Evolutionary conservation across 345 rosid species (phyloP).

Genomic region (thale cress (Arabidopsis thaliana)): TAIR10.1 NC_003074.8:6103501-6104000

Average conservation of each 20-base stretch:
- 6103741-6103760: slow-evolving; percentile 82
- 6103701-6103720: slow-evolving; percentile 14
- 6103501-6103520: slow-evolving; percentile 10
- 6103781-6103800: slow-evolving; percentile 81
- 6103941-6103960: background rate
- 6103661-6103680: slow-evolving; percentile 57
- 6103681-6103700: slow-evolving; percentile 9
- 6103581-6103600: slow-evolving; percentile 77
- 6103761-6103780: slow-evolving; percentile 75
- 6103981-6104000: slow-evolving; percentile 54
- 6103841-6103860: slow-evolving; percentile 66
- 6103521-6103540: slow-evolving; percentile 47
- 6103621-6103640: slow-evolving; percentile 70
- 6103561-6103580: slow-evolving; percentile 65
- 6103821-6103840: slow-evolving; percentile 77
- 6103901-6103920: slow-evolving; percentile 61
- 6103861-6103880: slow-evolving; percentile 87
- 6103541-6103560: slow-evolving; percentile 77
- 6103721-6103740: slow-evolving; percentile 11
- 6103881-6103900: slow-evolving; percentile 80
- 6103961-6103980: slow-evolving; percentile 6
- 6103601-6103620: slow-evolving; percentile 85
- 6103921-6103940: background rate
- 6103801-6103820: slow-evolving; percentile 78
- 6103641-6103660: slow-evolving; percentile 85